Percentiles rank a stretch among this genome's conserved stretches.
phyloP scores from a whole-genome alignment of 108 stramenopile genomes.

The Fragilariopsis cylindrus region DNA sequence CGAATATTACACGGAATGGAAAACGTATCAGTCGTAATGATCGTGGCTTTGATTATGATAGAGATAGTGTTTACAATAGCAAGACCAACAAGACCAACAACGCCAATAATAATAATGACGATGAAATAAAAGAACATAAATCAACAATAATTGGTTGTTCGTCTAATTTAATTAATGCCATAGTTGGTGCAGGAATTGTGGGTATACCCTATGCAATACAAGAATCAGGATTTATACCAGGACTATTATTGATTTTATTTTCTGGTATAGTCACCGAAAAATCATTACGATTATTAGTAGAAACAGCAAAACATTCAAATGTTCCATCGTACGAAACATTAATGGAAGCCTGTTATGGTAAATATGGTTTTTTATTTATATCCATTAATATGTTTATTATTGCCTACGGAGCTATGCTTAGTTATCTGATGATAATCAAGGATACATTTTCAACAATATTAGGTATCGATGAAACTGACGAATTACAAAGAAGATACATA shows the following conservation, averaged over 20 bases:
- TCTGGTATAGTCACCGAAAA: conserved; percentile 72
- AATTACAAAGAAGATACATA: conserved; percentile 45
- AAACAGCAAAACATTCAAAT: conserved; percentile 77
- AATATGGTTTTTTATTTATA: conserved; percentile 69
- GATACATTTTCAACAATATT: conserved; percentile 72
- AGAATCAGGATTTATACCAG: conserved; percentile 77
- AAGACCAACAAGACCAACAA: conserved; percentile 5
- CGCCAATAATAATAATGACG: background rate
- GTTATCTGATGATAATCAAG: conserved; percentile 83
- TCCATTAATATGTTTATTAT: conserved; percentile 77
- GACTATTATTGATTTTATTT: conserved; percentile 56
- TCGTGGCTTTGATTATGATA: background rate
- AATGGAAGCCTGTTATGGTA: conserved; percentile 77
- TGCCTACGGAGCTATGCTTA: conserved; percentile 84
- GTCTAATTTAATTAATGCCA: conserved; percentile 81
- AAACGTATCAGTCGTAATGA: background rate
- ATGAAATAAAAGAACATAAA: conserved; percentile 48
- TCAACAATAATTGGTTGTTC: conserved; percentile 66
- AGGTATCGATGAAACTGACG: conserved; percentile 52
- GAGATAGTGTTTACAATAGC: conserved; percentile 6
- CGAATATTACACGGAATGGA: background rate
- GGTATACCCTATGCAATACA: conserved; percentile 86
- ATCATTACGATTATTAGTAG: conserved; percentile 65
- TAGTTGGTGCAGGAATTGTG: conserved; percentile 88
- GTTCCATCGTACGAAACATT: conserved; percentile 78